phyloP scores from a whole-genome alignment of 345 rosid genomes.

The Syzygium jambos region DNA sequence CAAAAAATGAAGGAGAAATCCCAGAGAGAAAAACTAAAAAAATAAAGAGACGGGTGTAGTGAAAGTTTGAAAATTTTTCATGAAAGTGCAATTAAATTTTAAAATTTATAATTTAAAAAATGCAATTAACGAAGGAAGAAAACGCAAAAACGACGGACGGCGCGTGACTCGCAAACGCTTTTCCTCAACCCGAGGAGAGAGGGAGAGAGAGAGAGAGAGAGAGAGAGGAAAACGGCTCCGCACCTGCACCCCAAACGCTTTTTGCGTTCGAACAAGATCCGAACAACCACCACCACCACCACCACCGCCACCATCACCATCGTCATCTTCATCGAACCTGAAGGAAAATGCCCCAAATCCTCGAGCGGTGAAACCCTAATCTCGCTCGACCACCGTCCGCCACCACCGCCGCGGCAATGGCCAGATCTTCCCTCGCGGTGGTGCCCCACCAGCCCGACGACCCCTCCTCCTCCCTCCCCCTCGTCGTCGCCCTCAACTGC shows the following conservation, averaged over 20 bases:
- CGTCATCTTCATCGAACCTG: background rate
- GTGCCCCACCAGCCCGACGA: slow-evolving; percentile 34
- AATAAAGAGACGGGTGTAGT: too few relatives aligned
- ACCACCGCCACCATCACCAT: background rate
- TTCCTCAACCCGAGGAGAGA: background rate
- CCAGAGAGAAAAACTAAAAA: background rate
- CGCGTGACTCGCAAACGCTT: background rate
- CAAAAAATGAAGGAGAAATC: background rate
- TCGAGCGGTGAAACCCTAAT: slow-evolving; percentile 4
- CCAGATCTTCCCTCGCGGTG: slow-evolving; percentile 37
- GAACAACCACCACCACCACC: background rate
- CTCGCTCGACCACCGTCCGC: slow-evolving; percentile 5
- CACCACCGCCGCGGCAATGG: background rate
- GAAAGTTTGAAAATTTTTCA: too few relatives aligned
- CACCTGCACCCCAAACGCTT: background rate
- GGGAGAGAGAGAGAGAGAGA: background rate
- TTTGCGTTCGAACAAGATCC: background rate
- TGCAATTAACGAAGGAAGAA: too few relatives aligned
- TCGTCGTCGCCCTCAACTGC: slow-evolving; percentile 84
- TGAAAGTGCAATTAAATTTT: too few relatives aligned
- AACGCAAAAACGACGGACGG: background rate
- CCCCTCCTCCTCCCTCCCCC: slow-evolving; percentile 36
- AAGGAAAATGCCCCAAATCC: background rate
- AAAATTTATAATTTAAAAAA: too few relatives aligned
- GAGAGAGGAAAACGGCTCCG: background rate